Conservation (phyloP, 2,329 filamentous ascomycete genomes). For the Chrysoporthe cubensis region DNA sequence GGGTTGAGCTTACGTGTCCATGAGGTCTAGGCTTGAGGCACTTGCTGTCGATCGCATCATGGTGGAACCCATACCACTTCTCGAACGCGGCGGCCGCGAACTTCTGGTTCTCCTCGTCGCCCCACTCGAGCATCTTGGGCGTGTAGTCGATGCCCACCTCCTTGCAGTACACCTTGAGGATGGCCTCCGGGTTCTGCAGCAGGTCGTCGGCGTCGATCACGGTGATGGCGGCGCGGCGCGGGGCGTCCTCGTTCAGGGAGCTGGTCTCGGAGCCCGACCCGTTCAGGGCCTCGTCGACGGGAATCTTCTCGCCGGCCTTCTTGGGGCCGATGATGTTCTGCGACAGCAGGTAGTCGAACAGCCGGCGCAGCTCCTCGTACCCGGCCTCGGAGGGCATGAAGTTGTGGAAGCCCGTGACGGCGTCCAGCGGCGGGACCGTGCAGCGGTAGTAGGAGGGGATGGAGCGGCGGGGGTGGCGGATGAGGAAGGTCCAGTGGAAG, state of each 20-base stretch:
- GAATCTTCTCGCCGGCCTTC: slow-evolving; percentile 50
- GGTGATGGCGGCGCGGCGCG: slow-evolving; percentile 58
- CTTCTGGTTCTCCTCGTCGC: slow-evolving; percentile 70
- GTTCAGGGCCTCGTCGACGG: slow-evolving; percentile 32
- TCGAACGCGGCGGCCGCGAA: slow-evolving; percentile 78
- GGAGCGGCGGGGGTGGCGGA: slow-evolving; percentile 89
- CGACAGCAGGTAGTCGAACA: slow-evolving; percentile 82
- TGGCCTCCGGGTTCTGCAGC: slow-evolving; percentile 78
- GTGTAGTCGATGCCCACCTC: slow-evolving; percentile 78
- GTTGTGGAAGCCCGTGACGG: slow-evolving; percentile 81
- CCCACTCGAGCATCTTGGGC: slow-evolving; percentile 83
- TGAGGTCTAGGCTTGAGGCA: slow-evolving; percentile 72
- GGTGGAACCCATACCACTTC: slow-evolving; percentile 97
- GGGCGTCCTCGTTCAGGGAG: slow-evolving; percentile 9
- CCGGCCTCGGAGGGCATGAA: slow-evolving; percentile 90
- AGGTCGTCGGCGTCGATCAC: slow-evolving; percentile 94
- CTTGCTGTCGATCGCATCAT: slow-evolving; percentile 86
- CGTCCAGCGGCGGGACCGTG: slow-evolving; percentile 83
- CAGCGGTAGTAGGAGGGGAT: slow-evolving; percentile 96
- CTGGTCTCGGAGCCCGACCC: slow-evolving; percentile 18
- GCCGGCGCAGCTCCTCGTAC: slow-evolving; percentile 81
- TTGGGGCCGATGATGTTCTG: slow-evolving; percentile 72
- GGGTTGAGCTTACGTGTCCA: slow-evolving; percentile 55
- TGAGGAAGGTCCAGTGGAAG: slow-evolving; percentile 96
- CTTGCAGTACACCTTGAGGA: slow-evolving; percentile 79